Base-by-base conservation (phyloP, 140 eudicot genomes). In the Stevia rebaudiana region DNA sequence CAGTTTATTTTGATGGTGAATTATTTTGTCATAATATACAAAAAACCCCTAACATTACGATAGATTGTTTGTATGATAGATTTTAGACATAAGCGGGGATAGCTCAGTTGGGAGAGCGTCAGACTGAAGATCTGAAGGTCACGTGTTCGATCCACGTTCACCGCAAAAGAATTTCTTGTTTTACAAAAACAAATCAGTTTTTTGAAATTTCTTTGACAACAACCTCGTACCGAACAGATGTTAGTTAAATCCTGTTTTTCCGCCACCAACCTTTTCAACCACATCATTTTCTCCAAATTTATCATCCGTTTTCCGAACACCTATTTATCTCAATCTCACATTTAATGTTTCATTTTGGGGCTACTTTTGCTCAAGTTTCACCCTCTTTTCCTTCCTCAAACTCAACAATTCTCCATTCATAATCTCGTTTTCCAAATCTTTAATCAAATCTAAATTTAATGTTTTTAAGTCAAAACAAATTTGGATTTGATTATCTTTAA, bases 61-160 rank as follows among this genome's bases (percentile, higher is more conserved):
- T n/a, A n/a, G n/a, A n/a, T n/a, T n/a, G n/a, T n/a, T n/a, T n/a
- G n/a, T n/a, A n/a, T n/a, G n/a, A 33, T 2, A 33, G 37, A 3
- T 33, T 6, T 3, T 33, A 1, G 0, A 6, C 7, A 47, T 5
- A 17, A 18, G 88, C 95, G 97, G 95, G 95, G 97, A 89, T 86
- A 89, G 95, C 95, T 89, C 97, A 86, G 97, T 86, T 89, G 97
- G 94, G 90, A 88, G 94, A 84, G 94, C 90, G 94, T 88, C 94
- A 88, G 96, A 88, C 90, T 79, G 78, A 78, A 78, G 81, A 84
- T 84, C 82, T 79, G 86, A 82, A 79, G 85, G 83, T 79, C 94
- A 64, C 74, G 84, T 85, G 83, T 79, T 82, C 85, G 86, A 82
- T 81, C 91, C 86, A 81, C 84, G 74, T 55, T 84, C 81, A 81